Conservation (phyloP, 164 flowering plant species). For the Vitis labrusca region DNA sequence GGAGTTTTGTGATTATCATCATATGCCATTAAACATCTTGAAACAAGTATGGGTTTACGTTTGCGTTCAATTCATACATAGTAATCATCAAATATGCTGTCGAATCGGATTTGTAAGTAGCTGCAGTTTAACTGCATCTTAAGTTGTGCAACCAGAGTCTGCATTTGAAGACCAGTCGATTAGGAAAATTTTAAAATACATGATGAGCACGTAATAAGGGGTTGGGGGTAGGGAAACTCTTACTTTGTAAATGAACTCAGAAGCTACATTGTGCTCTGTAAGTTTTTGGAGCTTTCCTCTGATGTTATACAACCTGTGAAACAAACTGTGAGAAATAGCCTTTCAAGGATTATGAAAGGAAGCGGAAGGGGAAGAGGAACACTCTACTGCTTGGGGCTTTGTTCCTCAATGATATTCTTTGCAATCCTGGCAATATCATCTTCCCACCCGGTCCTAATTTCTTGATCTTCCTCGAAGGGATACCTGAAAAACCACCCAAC, state of each 20-base stretch:
- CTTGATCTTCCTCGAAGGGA: no score
- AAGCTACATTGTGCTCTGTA: constrained; percentile 52
- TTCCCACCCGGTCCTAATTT: no score
- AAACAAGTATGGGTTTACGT: not conserved
- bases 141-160: constrained; percentile 54
- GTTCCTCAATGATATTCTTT: no score
- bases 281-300: constrained; percentile 65
- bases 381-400: no score
- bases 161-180: not conserved
- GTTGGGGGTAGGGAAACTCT: no score
- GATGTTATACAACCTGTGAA: constrained; percentile 51
- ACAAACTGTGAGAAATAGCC: not conserved
- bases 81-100: constrained; percentile 40
- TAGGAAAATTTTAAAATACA: no score
- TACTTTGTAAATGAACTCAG: constrained; percentile 32
- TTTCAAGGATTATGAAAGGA: no score
- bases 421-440: no score
- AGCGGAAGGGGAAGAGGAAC: no score
- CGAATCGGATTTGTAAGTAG: constrained; percentile 26
- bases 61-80: constrained; percentile 26
- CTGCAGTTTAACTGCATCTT: constrained; percentile 35
- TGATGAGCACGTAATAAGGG: no score
- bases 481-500: no score
- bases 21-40: not conserved
- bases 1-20: not conserved